Conservation (phyloP, 2,329 filamentous ascomycete genomes). For the Penicillium sp. region DNA sequence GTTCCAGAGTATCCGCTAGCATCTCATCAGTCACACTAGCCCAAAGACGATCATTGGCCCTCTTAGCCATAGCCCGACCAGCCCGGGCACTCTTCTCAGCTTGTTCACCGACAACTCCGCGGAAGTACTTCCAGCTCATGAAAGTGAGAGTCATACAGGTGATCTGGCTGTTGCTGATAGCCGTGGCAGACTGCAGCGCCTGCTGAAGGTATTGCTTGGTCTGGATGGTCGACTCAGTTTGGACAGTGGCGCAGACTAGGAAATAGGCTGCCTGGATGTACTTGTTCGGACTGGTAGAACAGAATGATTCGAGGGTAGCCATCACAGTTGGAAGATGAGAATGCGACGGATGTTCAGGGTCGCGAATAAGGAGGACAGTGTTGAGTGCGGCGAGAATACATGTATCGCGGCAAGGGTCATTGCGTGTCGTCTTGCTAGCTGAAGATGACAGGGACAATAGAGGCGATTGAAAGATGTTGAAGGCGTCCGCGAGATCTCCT, state of each 20-base stretch:
- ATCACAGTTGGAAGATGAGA: slow-evolving; percentile 61
- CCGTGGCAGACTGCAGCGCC: slow-evolving; percentile 68
- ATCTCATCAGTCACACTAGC: slow-evolving; percentile 78
- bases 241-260: slow-evolving; percentile 68
- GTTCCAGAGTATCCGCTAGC: slow-evolving; percentile 71
- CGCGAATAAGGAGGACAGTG: slow-evolving; percentile 69
- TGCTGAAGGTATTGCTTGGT: slow-evolving; percentile 76
- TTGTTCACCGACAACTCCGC: slow-evolving; percentile 76
- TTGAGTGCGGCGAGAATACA: slow-evolving; percentile 65
- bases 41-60: slow-evolving; percentile 72
- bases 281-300: slow-evolving; percentile 66
- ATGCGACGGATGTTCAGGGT: slow-evolving; percentile 58
- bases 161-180: slow-evolving; percentile 72
- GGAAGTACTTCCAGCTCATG: slow-evolving; percentile 81
- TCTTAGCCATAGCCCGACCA: slow-evolving; percentile 65
- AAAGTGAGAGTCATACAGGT: slow-evolving; percentile 80
- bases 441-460: slow-evolving; percentile 55
- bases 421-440: slow-evolving; percentile 39
- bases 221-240: slow-evolving; percentile 68
- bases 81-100: slow-evolving; percentile 74
- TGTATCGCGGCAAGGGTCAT: slow-evolving; percentile 61
- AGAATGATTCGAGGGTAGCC: slow-evolving; percentile 65
- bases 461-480: slow-evolving; percentile 64
- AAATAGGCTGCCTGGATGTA: slow-evolving; percentile 77
- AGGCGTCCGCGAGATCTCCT: slow-evolving; percentile 68